Percentiles rank a stretch among this genome's conserved stretches.
Evolutionary conservation across 1,284 basidiomycete genomes (phyloP).

Genomic region (Cystobasidium pallidum): DNA sequence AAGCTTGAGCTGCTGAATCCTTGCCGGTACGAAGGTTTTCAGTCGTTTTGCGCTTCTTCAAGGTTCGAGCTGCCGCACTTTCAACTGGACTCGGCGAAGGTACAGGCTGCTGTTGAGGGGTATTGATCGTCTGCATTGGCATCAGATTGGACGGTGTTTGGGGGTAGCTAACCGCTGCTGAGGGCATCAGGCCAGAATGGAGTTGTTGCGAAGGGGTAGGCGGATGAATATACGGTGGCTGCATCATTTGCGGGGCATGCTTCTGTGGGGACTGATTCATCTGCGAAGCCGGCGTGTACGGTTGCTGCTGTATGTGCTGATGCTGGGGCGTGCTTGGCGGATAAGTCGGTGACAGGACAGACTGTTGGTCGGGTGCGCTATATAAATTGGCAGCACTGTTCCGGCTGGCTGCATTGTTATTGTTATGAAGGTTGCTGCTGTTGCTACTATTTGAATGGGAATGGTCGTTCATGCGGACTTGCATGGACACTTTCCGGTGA

Average conservation of each 20-base stretch:
- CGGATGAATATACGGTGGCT: constrained; percentile 38
- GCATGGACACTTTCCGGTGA: constrained; percentile 44
- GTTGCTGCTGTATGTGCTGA: constrained; percentile 27
- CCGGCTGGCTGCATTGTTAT: background rate
- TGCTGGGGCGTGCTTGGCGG: constrained; percentile 17
- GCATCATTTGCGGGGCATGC: constrained; percentile 40
- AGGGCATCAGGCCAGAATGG: constrained; percentile 31
- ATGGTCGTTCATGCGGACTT: constrained; percentile 39
- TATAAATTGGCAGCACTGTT: background rate
- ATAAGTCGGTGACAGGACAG: constrained; percentile 33
- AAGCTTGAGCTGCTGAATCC: constrained; percentile 19
- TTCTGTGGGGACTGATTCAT: constrained; percentile 28
- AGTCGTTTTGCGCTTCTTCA: constrained; percentile 46
- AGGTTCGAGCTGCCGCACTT: constrained; percentile 18
- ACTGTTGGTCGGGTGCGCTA: background rate
- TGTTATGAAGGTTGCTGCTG: background rate
- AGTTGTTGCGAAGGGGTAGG: constrained; percentile 29
- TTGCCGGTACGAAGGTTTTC: constrained; percentile 39
- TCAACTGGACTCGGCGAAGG: constrained; percentile 14
- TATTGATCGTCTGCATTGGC: constrained; percentile 19
- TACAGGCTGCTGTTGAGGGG: constrained; percentile 23
- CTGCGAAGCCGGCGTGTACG: constrained; percentile 23
- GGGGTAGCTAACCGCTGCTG: constrained; percentile 26
- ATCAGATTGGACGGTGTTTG: constrained; percentile 27
- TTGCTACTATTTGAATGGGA: constrained; percentile 20